These are phyloP conservation scores for Epithemia pelagica DNA, from an alignment of 108 stramenopile species.

Conservation along the genomic window DNA sequence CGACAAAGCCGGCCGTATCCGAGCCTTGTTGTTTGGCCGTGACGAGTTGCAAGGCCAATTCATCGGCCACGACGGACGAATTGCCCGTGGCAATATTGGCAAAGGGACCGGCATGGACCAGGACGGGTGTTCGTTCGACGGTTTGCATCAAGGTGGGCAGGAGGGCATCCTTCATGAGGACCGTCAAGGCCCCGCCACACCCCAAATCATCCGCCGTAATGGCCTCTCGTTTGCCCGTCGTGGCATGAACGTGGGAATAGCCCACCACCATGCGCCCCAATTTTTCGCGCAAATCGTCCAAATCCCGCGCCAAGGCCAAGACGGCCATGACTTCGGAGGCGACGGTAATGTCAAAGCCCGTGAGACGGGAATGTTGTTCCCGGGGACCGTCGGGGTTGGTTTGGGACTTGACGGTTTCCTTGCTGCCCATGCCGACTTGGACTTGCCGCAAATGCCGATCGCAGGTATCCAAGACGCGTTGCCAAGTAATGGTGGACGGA, in stretches of 20 bases:
- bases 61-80: constrained; percentile 93
- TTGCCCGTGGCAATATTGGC: constrained; percentile 97
- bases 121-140: constrained; percentile 91
- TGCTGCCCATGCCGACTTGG: constrained; percentile 72
- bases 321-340: constrained; percentile 99
- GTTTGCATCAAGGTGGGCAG: constrained; percentile 98
- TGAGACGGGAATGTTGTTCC: constrained; percentile 62
- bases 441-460: constrained; percentile 90
- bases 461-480: constrained; percentile 95
- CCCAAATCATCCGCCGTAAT: constrained; percentile 98
- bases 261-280: constrained; percentile 94
- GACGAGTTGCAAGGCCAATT: constrained; percentile 84
- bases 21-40: constrained; percentile 30
- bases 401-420: constrained; percentile 78
- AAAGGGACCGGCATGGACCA: constrained; percentile 98
- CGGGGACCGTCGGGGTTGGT: constrained; percentile 24
- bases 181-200: constrained; percentile 92
- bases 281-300: constrained; percentile 88
- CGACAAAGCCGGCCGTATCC: constrained; percentile 80
- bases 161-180: constrained; percentile 95
- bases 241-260: constrained; percentile 33
- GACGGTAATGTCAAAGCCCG: constrained; percentile 98
- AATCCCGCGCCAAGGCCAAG: constrained; percentile 83
- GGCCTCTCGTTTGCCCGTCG: constrained; percentile 25
- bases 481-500: constrained; percentile 92